These are phyloP conservation scores for Cladophialophora exuberans DNA, from an alignment of 2,329 filamentous ascomycete species.

Conservation along the genomic window DNA sequence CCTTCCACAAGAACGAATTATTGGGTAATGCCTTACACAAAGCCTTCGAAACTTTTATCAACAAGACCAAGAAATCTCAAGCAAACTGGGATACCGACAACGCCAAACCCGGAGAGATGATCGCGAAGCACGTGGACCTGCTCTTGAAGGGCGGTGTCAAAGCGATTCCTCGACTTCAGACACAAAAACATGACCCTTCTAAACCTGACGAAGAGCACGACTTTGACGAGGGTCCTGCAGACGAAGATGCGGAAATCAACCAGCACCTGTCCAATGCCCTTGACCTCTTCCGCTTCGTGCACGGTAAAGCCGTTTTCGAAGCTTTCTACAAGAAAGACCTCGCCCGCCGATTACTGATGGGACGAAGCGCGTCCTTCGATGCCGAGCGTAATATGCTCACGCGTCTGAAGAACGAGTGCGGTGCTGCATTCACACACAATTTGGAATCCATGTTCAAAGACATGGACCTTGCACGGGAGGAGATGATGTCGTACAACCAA, in stretches of 20 bases:
- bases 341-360: constrained; percentile 85
- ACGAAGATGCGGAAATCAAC: constrained; percentile 86
- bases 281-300: constrained; percentile 93
- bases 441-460: constrained; percentile 99
- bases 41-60: constrained; percentile 88
- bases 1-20: constrained; percentile 76
- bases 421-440: constrained; percentile 92
- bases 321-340: constrained; percentile 99
- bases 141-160: constrained; percentile 86
- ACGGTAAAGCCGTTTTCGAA: constrained; percentile 97
- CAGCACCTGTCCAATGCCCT: constrained; percentile 89
- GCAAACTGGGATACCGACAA: constrained; percentile 78
- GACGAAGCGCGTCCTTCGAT: constrained; percentile 88
- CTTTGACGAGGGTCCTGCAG: constrained; percentile 48
- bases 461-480: constrained; percentile 87
- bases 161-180: constrained; percentile 71
- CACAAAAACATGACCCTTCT: constrained; percentile 55
- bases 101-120: constrained; percentile 97
- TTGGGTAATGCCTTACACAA: constrained; percentile 80
- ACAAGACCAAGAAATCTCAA: constrained; percentile 74
- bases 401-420: constrained; percentile 90
- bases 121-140: constrained; percentile 93
- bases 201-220: constrained; percentile 65
- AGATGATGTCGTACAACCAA: constrained; percentile 85
- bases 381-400: constrained; percentile 94